Percentiles rank a stretch among this genome's conserved stretches.
phyloP scores from a whole-genome alignment of 2,329 filamentous ascomycete genomes.

The Sarocladium brachiariae region DNA sequence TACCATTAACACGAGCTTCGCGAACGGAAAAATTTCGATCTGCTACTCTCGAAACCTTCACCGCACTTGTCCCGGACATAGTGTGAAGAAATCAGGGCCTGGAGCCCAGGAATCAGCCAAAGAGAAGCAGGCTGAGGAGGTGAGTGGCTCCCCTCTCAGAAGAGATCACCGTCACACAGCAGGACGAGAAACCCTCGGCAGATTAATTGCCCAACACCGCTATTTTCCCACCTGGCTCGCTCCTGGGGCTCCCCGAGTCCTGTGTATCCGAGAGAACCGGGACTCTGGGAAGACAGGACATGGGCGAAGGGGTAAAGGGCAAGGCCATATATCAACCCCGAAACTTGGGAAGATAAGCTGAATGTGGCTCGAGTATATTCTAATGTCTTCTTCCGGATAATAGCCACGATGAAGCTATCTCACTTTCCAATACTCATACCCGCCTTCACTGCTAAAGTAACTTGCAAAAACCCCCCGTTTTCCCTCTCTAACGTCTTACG shows the following conservation, averaged over 20 bases:
- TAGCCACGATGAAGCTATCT: conserved; percentile 22
- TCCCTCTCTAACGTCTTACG: background rate
- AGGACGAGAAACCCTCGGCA: background rate
- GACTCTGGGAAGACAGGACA: too few relatives aligned
- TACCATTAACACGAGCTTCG: too few relatives aligned
- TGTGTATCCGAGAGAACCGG: too few relatives aligned
- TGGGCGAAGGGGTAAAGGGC: too few relatives aligned
- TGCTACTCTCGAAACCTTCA: too few relatives aligned
- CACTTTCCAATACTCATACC: conserved; percentile 30
- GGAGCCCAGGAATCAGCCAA: background rate
- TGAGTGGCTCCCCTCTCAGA: too few relatives aligned
- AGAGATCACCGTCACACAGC: background rate
- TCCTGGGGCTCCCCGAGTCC: too few relatives aligned
- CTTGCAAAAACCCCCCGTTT: conserved; percentile 13
- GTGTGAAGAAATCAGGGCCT: background rate
- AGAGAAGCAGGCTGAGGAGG: too few relatives aligned
- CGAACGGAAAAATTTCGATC: too few relatives aligned
- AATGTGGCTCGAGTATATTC: background rate
- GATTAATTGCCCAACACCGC: background rate
- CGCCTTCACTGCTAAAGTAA: conserved; percentile 30
- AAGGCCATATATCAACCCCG: background rate
- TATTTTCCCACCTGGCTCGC: too few relatives aligned
- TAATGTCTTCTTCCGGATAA: too few relatives aligned
- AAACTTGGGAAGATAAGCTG: too few relatives aligned
- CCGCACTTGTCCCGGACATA: background rate